Base-by-base conservation (phyloP, 768 basidiomycete species). In the Plicaturopsis crispa region DNA sequence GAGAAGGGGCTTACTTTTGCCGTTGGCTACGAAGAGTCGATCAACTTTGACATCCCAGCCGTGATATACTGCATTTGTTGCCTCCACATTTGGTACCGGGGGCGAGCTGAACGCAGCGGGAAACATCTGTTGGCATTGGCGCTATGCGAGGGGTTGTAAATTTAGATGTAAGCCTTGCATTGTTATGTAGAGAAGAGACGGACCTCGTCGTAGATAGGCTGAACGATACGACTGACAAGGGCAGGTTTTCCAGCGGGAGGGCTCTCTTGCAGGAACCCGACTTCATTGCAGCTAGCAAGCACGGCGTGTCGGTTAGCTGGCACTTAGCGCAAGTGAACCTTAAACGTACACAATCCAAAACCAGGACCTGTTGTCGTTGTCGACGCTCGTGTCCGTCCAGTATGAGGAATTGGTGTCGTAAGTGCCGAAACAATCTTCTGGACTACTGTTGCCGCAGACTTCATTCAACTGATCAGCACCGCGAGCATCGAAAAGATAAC, bases 1-100 rank as follows among this genome's bases (percentile, higher is more conserved):
- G n/a, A n/a, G n/a, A n/a, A n/a, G n/a, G n/a, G n/a, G 68, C 79
- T 47, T 47, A 83, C 81, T 76, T 35, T 65, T 62, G 32, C 80
- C 81, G 35, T 79, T 84, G 28, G 78, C 78, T 45, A 83, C 84
- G 67, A 84, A 80, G 1, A 85, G 60, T 19, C 69, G 67, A 20
- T 75, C 61, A 20, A 73, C 59, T 21, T 63, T 56, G 17, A 80
- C 73, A 46, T 74, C 57, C 81, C 83, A 86, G 5, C 83, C 82
- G 6, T 60, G 52, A 54, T 81, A 84, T 14, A 56, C 58, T 1
- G 16, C 22, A 49, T 84, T 72, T 5, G 74, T 76, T 11, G 48
- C 47, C 0, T 43, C 48, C 0, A 62, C 65, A 8, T 71, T 59
- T 0, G 75, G 72, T 3, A 51, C 54, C 3, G 72, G 73, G 0